Conservation (phyloP, 805 yeast species). For the Yarrowia keelungensis region DNA sequence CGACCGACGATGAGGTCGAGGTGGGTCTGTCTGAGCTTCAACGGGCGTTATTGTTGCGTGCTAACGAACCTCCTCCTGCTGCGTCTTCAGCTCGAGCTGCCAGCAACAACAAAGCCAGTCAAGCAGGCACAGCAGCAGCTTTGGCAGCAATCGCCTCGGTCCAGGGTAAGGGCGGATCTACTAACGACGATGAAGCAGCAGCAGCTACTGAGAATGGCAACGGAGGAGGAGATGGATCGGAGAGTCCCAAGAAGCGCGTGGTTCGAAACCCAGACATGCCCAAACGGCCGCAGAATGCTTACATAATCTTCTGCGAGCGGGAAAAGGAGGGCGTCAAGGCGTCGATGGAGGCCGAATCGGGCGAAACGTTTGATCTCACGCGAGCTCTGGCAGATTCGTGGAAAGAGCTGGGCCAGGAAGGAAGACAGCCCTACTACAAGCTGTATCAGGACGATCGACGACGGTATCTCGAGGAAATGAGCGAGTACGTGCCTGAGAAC, state of each 20-base stretch:
- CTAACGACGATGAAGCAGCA: neutral
- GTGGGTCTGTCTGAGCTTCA: slow-evolving; percentile 9
- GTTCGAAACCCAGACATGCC: slow-evolving; percentile 85
- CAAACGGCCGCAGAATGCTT: slow-evolving; percentile 89
- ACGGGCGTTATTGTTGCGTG: slow-evolving; percentile 7
- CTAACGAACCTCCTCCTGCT: neutral
- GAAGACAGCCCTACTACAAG: slow-evolving; percentile 73
- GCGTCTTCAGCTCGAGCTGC: neutral
- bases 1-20: slow-evolving; percentile 39
- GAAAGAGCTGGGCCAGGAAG: slow-evolving; percentile 74
- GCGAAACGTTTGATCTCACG: slow-evolving; percentile 65
- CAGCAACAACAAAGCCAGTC: slow-evolving; percentile 26
- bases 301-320: slow-evolving; percentile 82
- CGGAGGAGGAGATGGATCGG: slow-evolving; percentile 3
- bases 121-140: slow-evolving; percentile 17
- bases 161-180: slow-evolving; percentile 1
- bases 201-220: no score
- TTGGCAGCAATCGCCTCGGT: slow-evolving; percentile 26
- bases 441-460: slow-evolving; percentile 78
- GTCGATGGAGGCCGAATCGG: slow-evolving; percentile 62
- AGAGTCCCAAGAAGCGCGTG: slow-evolving; percentile 41
- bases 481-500: slow-evolving; percentile 54
- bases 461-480: slow-evolving; percentile 77
- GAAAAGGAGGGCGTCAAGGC: slow-evolving; percentile 76
- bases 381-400: slow-evolving; percentile 84